These are phyloP conservation scores for Starmerella gropengiesseri DNA, from an alignment of 805 yeast genomes.

Conservation along the genomic window DNA sequence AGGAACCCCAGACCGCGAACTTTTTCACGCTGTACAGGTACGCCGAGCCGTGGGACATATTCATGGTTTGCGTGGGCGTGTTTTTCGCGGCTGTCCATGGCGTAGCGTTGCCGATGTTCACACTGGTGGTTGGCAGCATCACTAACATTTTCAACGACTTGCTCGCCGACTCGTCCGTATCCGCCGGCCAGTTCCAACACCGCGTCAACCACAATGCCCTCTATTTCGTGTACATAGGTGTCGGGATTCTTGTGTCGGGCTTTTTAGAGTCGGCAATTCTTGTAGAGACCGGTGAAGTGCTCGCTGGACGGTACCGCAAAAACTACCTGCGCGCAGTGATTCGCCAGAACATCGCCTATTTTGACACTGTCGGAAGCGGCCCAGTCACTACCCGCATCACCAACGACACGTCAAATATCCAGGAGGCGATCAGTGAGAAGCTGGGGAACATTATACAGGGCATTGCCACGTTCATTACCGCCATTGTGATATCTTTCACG, in stretches of 20 bases:
- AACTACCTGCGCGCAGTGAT: conserved; percentile 31
- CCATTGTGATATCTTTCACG: conserved; percentile 31
- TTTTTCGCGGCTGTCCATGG: conserved; percentile 31
- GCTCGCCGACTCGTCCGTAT: conserved; percentile 22
- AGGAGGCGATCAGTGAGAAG: conserved; percentile 36
- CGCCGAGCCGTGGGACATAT: conserved; percentile 28
- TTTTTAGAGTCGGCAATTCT: conserved; percentile 30
- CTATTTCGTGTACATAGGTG: conserved; percentile 34
- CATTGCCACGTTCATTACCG: conserved; percentile 32
- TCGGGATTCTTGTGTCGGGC: conserved; percentile 30
- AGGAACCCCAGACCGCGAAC: conserved; percentile 21
- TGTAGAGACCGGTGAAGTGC: conserved; percentile 34
- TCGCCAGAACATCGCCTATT: conserved; percentile 35
- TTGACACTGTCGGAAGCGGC: conserved; percentile 36
- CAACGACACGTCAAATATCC: conserved; percentile 33
- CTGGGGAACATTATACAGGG: conserved; percentile 33
- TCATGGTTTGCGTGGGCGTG: conserved; percentile 28
- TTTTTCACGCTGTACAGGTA: conserved; percentile 30
- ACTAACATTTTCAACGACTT: conserved; percentile 32
- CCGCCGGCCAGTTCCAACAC: conserved; percentile 29
- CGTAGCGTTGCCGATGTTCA: conserved; percentile 34
- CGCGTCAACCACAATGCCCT: conserved; percentile 31
- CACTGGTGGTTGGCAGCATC: conserved; percentile 33
- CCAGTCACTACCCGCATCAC: conserved; percentile 36
- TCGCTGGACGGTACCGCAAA: conserved; percentile 33